Evolutionary conservation across 2,329 filamentous ascomycete species (phyloP), one percentile per base, ranked within the genome.

Genomic region (Biscogniauxia marginata): DNA sequence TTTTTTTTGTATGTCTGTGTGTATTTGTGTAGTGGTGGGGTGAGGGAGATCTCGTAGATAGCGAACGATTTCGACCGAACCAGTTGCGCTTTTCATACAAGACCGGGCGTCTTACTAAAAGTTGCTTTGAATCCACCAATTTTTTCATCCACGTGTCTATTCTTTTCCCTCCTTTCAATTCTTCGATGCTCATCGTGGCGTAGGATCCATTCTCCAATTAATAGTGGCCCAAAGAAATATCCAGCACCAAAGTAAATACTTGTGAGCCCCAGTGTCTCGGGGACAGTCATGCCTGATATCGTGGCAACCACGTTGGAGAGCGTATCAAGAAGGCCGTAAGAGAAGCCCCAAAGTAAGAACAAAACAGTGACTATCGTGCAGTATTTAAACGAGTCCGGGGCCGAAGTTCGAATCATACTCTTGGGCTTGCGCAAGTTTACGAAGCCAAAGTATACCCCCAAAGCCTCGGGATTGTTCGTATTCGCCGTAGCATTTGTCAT

Each of bases 261-360:
- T 20, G 87, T 88, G 43, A 91, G 79, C 1, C 86, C 86, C 3
- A 91, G 75, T 0, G 82, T 86, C 70, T 91, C 80, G 6, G 83
- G 79, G 0, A 78, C 71, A 1, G 78, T 82, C 79, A 89, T 87
- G 20, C 81, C 66, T 13, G 86, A 81, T 5, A 91, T 81, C 11
- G 73, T 68, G 34, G 87, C 84, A 52, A 91, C 86, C 21, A 85
- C 84, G 19, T 80, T 81, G 69, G 96, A 96, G 23, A 97, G 81
- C 0, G 87, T 88, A 66, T 95, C 91, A 5, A 96, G 78, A 1
- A 96, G 80, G 0, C 93, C 93, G 65, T 96, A 96, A 0, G 91
- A 92, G 56, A 96, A 88, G 0, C 93, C 93, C 92, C 91, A 96
- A 2, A 96, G 77, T 61, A 96, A 86, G 74, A 96, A 96, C 0